phyloP scores from a whole-genome alignment of 1,284 basidiomycete genomes.

The Ustilago trichophora region DNA sequence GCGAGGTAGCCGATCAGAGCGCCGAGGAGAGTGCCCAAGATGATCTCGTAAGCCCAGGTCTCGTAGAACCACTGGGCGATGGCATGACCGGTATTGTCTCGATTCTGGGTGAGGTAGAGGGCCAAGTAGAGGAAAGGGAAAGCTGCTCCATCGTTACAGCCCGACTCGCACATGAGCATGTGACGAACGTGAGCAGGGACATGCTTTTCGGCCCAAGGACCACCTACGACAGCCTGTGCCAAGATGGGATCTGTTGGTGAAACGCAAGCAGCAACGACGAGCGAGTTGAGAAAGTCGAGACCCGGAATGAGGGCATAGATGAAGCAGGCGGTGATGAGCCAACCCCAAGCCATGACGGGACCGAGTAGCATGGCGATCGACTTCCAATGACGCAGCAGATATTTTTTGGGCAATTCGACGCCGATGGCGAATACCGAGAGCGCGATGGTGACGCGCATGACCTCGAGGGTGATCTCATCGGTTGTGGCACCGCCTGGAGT shows the following conservation, averaged over 20 bases:
- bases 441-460: conserved; percentile 94
- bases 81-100: conserved; percentile 74
- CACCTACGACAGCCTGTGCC: conserved; percentile 79
- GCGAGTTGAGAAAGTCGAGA: conserved; percentile 52
- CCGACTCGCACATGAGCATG: conserved; percentile 89
- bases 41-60: conserved; percentile 77
- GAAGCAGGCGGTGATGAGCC: conserved; percentile 77
- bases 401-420: conserved; percentile 72
- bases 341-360: conserved; percentile 88
- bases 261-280: conserved; percentile 81
- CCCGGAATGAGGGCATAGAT: conserved; percentile 60
- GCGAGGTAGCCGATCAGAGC: conserved; percentile 81
- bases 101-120: conserved; percentile 82
- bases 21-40: conserved; percentile 82
- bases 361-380: conserved; percentile 85
- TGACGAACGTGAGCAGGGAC: conserved; percentile 95
- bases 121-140: conserved; percentile 96
- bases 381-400: conserved; percentile 89
- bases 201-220: conserved; percentile 97
- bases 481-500: conserved; percentile 75
- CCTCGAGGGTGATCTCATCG: conserved; percentile 74
- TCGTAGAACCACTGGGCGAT: conserved; percentile 66
- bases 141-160: conserved; percentile 77
- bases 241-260: conserved; percentile 90
- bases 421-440: conserved; percentile 98